Conservation (phyloP, 2,329 filamentous ascomycete genomes). For the Botrytis byssoidea region DNA sequence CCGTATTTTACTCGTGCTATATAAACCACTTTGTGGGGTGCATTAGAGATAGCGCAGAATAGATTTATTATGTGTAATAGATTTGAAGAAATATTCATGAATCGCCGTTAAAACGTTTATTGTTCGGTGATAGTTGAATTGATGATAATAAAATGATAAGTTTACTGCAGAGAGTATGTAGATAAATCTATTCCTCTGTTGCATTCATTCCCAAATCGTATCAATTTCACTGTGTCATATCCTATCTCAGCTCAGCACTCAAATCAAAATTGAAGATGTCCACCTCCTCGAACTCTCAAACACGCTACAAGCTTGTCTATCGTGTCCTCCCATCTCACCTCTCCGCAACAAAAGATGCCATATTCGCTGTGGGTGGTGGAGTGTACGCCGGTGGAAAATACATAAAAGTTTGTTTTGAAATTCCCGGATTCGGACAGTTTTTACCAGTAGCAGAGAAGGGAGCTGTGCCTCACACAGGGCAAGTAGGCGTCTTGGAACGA, state of each 20-base stretch:
- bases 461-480: slow-evolving; percentile 61
- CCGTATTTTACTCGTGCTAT: background rate
- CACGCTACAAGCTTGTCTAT: slow-evolving; percentile 48
- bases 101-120: background rate
- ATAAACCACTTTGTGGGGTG: background rate
- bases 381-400: slow-evolving; percentile 51
- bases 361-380: slow-evolving; percentile 58
- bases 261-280: background rate
- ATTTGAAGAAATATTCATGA: background rate
- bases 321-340: slow-evolving; percentile 47
- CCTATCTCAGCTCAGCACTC: background rate
- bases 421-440: slow-evolving; percentile 62
- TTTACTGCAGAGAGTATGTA: background rate
- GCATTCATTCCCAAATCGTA: background rate
- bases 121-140: background rate
- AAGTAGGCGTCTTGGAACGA: slow-evolving; percentile 54
- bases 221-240: background rate
- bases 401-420: slow-evolving; percentile 52
- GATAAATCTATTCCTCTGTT: background rate
- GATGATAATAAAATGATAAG: background rate
- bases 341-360: slow-evolving; percentile 50
- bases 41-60: background rate
- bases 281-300: background rate
- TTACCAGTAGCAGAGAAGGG: slow-evolving; percentile 55
- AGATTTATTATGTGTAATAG: background rate